Evolutionary conservation across 441 rosid genomes (phyloP).

Genomic region (Erysimum pusillum): DNA sequence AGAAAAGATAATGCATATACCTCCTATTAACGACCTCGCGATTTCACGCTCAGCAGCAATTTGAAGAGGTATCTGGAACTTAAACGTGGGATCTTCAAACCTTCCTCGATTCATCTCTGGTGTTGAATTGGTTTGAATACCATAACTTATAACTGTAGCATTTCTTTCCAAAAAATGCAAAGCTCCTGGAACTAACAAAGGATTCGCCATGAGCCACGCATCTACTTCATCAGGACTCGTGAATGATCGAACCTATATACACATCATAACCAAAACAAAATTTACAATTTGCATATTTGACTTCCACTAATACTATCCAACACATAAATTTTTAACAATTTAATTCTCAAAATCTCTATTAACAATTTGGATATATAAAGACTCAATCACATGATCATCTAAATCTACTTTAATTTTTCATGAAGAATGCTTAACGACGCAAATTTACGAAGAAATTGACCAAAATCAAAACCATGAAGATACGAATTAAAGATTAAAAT

Average conservation of each 20-base stretch:
- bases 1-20: slow-evolving; percentile 46
- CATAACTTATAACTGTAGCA: slow-evolving; percentile 74
- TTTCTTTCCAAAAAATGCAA: slow-evolving; percentile 73
- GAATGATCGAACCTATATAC: slow-evolving; percentile 76
- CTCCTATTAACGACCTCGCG: slow-evolving; percentile 80
- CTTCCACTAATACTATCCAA: neutral
- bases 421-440: neutral
- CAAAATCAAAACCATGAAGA: neutral
- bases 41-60: slow-evolving; percentile 96
- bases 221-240: slow-evolving; percentile 71
- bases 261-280: neutral
- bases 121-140: slow-evolving; percentile 90
- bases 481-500: neutral
- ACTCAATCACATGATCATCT: neutral
- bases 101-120: slow-evolving; percentile 58
- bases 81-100: slow-evolving; percentile 88
- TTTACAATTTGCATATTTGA: neutral
- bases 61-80: slow-evolving; percentile 92
- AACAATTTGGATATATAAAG: neutral
- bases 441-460: neutral
- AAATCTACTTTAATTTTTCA: neutral
- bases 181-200: slow-evolving; percentile 75
- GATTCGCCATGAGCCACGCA: slow-evolving; percentile 71
- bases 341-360: neutral
- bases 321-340: neutral